A percentile compares a stretch with the other conserved stretches of the same genome.
Evolutionary conservation across 2,329 filamentous ascomycete genomes (phyloP).

Genomic region (Paecilomyces dactylethromorphus): DNA sequence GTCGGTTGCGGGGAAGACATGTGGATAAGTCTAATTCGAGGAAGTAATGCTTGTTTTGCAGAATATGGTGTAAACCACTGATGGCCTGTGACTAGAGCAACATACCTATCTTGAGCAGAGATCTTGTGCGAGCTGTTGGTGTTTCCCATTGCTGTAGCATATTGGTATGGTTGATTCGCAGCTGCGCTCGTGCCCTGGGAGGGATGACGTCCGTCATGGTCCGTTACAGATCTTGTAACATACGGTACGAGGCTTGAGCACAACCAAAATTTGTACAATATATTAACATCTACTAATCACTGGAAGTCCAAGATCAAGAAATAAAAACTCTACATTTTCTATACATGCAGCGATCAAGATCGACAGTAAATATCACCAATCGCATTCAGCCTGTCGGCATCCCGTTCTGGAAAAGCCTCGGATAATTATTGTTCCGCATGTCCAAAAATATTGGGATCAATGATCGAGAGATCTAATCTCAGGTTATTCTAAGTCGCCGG

Average conservation of each 20-base stretch:
- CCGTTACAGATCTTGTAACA: neutral
- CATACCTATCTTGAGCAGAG: constrained; percentile 79
- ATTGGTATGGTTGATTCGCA: constrained; percentile 10
- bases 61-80: neutral
- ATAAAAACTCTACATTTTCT: neutral
- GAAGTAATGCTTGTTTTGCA: neutral
- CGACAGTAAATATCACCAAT: neutral
- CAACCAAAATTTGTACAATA: neutral
- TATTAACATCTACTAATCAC: neutral
- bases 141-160: constrained; percentile 55
- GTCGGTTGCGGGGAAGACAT: neutral
- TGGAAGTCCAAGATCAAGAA: neutral
- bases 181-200: neutral
- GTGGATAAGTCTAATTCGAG: neutral
- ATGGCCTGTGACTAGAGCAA: constrained; percentile 3
- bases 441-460: neutral
- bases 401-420: neutral
- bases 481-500: neutral
- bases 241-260: neutral
- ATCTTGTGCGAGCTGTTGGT: constrained; percentile 58
- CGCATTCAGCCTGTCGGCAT: neutral
- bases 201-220: constrained; percentile 11
- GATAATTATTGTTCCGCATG: neutral
- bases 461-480: neutral
- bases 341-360: neutral